Evolutionary conservation across 139 green algal genomes (phyloP), one percentile per base, ranked within the genome.

Genomic region (Picochlorum sp.): DNA sequence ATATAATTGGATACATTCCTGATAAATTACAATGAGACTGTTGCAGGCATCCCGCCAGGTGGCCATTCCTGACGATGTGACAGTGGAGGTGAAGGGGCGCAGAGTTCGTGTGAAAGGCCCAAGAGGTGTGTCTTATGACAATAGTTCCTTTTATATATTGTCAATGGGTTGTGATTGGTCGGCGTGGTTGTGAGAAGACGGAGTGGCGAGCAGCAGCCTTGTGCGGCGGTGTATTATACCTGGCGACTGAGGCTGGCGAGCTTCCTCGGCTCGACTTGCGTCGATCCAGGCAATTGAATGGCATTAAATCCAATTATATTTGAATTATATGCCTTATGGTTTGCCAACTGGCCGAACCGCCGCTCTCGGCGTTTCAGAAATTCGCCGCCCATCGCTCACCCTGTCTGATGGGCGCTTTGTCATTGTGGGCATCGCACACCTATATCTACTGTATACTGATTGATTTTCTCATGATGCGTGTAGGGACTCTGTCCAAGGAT

Each of bases 51-150:
- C 54, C 49, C 50, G 78, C 24, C 75, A 51, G 13, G 62, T 94
- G 10, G 45, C 60, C 61, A 84, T 94, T 66, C 87, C 87, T 24
- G 61, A 73, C 37, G 80, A 66, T 28, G 73, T 90, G 23, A n/a
- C 32, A 2, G 49, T 78, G 14, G 65, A 80, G 62, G 74, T 89
- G 28, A 85, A 85, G 75, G 74, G 81, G 15, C 75, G 80, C 3
- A 65, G 77, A 44, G 72, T 90, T 13, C 72, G 65, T 41, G 84
- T 88, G 16, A 88, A 88, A 75, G 88, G 85, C 23, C 86, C 88
- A 14, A 69, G 88, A 60, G 88, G 88, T 87, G 62, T 72, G 75
- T 73, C 3, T 20, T 67, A 37, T 51, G 21, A 18, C 16, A 37
- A 59, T 59, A 59, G 30, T 32, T 41, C 34, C 1, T 13, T 41